A percentile compares a stretch with the other conserved stretches of the same genome.
These are phyloP conservation scores for Citrus unshiu DNA, from an alignment of 345 rosid genomes.

Conservation along the genomic window DNA sequence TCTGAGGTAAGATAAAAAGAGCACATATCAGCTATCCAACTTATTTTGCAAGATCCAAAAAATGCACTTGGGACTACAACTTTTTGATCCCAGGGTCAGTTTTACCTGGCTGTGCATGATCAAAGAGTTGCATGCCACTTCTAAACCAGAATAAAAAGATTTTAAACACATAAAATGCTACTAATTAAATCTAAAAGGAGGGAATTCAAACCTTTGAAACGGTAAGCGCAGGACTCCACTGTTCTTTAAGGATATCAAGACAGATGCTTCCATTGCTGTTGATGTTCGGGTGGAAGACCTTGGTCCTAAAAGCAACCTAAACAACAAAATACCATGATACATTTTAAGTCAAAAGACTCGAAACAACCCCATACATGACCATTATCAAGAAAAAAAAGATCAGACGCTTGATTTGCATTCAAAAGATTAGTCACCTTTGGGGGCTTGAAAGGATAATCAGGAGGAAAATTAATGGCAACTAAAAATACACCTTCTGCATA, in stretches of 20 bases:
- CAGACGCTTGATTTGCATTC: no score
- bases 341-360: no score
- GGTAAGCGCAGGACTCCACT: not conserved
- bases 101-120: not conserved
- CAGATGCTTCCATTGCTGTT: not conserved
- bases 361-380: no score
- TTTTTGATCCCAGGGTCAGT: not conserved
- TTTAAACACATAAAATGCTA: not conserved
- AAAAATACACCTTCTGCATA: constrained; percentile 36
- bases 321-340: no score
- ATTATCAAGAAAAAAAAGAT: no score
- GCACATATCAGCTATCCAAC: not conserved
- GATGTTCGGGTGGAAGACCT: not conserved
- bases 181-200: not conserved
- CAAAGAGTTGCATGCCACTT: not conserved
- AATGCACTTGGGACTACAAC: not conserved
- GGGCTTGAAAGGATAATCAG: constrained; percentile 42
- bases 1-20: not conserved
- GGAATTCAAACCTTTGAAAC: not conserved
- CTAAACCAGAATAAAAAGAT: not conserved
- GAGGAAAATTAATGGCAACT: constrained; percentile 32
- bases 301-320: not conserved
- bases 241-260: not conserved
- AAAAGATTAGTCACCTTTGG: constrained; percentile 24
- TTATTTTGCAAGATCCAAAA: not conserved